These are phyloP conservation scores for Moricandia moricandioides DNA, from an alignment of 345 rosid genomes.

Conservation along the genomic window DNA sequence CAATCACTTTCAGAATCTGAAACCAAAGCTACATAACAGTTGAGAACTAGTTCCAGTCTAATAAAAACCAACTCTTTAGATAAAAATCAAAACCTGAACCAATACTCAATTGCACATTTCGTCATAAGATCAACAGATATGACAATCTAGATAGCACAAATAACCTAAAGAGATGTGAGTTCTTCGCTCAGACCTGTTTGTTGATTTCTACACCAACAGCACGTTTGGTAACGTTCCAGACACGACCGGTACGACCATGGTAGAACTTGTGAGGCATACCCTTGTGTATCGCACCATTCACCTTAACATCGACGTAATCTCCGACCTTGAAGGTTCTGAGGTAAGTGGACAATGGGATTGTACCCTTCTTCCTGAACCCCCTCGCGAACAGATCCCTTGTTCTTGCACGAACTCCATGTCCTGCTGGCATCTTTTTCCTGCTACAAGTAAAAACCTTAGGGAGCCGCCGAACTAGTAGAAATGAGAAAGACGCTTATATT, in stretches of 20 bases:
- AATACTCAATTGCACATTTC: neutral
- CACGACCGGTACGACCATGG: neutral
- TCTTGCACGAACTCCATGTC: neutral
- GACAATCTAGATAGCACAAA: neutral
- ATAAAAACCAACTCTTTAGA: neutral
- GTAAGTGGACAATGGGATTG: neutral
- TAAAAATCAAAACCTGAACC: neutral
- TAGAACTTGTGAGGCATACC: neutral
- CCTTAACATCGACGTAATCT: neutral
- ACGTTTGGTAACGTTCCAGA: neutral
- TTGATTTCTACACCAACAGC: neutral
- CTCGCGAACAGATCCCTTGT: neutral
- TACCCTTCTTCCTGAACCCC: neutral
- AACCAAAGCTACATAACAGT: neutral
- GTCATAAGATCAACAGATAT: neutral
- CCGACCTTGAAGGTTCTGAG: neutral
- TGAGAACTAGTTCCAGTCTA: neutral
- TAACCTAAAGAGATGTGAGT: neutral
- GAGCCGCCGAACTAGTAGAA: neutral
- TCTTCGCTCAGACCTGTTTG: neutral
- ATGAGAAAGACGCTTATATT: neutral
- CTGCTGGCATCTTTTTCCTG: neutral
- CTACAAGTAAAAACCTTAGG: conserved; percentile 8
- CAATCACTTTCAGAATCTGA: neutral
- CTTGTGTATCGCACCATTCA: neutral